Conservation (phyloP, 2,329 filamentous ascomycete species). For the Aspergillus jensenii region DNA sequence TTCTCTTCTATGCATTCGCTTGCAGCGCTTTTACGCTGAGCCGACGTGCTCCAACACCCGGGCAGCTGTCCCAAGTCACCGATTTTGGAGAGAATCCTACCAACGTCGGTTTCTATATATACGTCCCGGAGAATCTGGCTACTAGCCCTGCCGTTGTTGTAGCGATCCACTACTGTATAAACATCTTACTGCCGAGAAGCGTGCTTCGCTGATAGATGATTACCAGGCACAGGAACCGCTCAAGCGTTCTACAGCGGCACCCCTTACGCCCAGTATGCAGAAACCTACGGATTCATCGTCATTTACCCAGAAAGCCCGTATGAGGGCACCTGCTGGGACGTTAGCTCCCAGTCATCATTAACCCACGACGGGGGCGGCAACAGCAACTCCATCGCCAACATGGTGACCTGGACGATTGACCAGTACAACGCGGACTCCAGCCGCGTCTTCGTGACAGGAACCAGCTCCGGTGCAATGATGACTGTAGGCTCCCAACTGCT, state of each 20-base stretch:
- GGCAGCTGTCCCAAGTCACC: slow-evolving; percentile 32
- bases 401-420: slow-evolving; percentile 37
- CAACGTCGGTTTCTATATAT: slow-evolving; percentile 55
- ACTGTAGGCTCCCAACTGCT: slow-evolving; percentile 11
- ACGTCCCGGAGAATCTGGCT: slow-evolving; percentile 47
- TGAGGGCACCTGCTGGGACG: slow-evolving; percentile 60
- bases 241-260: slow-evolving; percentile 50
- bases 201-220: background rate
- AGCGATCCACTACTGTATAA: slow-evolving; percentile 57
- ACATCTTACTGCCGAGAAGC: background rate
- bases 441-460: slow-evolving; percentile 22
- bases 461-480: slow-evolving; percentile 24
- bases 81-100: slow-evolving; percentile 49
- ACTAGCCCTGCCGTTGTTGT: slow-evolving; percentile 54
- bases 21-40: slow-evolving; percentile 8
- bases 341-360: slow-evolving; percentile 45
- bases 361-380: slow-evolving; percentile 40
- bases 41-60: slow-evolving; percentile 11
- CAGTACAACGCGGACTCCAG: slow-evolving; percentile 34
- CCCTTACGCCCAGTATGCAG: slow-evolving; percentile 55
- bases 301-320: slow-evolving; percentile 58
- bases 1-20: slow-evolving; percentile 7
- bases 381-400: slow-evolving; percentile 41
- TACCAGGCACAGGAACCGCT: slow-evolving; percentile 17
- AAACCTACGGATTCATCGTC: slow-evolving; percentile 43